Base-by-base conservation (phyloP, 1,284 basidiomycete species). In the Coniferiporia weirii region DNA sequence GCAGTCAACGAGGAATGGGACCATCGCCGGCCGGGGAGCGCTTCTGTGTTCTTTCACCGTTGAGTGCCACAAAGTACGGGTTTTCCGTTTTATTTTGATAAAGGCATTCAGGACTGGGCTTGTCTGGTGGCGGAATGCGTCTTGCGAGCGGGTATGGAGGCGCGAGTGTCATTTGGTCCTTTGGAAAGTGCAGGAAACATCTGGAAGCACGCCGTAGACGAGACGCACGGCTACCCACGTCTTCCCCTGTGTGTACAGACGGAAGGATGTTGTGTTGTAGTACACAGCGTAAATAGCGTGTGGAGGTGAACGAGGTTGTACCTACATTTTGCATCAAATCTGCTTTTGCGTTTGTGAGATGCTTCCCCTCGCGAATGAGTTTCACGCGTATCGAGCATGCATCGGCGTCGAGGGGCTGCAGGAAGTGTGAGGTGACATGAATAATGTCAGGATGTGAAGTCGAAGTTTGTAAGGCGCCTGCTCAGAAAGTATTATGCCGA, bases 351-450 rank as follows among this genome's bases (percentile, higher is more conserved):
- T 84, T 84, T 12, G 80, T 78, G 59, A 83, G 79, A 0, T 70
- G 73, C 47, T 73, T 76, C 1, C 84, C 83, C 10, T 66, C 69
- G 63, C 79, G 82, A 17, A 82, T 51, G 0, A 66, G 67, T 9
- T 71, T 73, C 1, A 87, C 69, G 40, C 71, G 77, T 12, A 85
- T 74, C 56, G 78, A 74, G 61, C 79, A 81, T 1, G 71, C 64
- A 3, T 68, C 71, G 3, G 70, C 60, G 22, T 60, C 45, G 13
- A 49, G 52, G 0, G 79, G 70, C 38, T 75, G 73, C 43, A 85
- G 71, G 64, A 75, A 88, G 64, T 86, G 80, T 1, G 81, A 81
- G 3, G 80, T 82, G 53, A 84, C 68, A 66, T 86, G 80, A 36
- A 86, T 70, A 4, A 80, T 79, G 62, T 87, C 84, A 19, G 67